These are phyloP conservation scores for Chalciporus chontae DNA, from an alignment of 768 basidiomycete genomes.

Conservation along the genomic window DNA sequence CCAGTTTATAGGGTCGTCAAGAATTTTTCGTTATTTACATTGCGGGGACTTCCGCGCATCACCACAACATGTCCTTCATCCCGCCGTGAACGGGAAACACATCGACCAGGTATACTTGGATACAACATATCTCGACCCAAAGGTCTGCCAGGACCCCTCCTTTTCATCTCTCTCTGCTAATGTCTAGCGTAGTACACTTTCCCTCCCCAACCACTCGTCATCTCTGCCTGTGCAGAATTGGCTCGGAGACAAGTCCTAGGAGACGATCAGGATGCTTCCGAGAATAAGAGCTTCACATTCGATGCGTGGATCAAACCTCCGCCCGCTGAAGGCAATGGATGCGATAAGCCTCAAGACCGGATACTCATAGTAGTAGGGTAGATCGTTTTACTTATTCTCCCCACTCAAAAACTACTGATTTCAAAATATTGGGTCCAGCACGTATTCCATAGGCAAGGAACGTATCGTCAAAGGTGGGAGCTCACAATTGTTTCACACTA, in stretches of 20 bases:
- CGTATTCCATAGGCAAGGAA: constrained; percentile 97
- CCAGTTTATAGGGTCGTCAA: constrained; percentile 62
- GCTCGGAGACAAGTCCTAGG: constrained; percentile 55
- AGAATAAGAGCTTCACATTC: constrained; percentile 37
- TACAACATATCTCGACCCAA: constrained; percentile 92
- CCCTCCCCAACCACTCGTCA: constrained; percentile 91
- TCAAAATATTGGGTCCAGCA: constrained; percentile 48
- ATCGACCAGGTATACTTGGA: constrained; percentile 92
- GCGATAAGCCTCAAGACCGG: constrained; percentile 38
- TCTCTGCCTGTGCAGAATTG: constrained; percentile 87
- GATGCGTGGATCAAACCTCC: constrained; percentile 46
- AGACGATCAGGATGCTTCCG: constrained; percentile 21
- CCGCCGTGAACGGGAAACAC: constrained; percentile 72
- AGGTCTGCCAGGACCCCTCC: constrained; percentile 38
- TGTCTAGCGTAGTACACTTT: constrained; percentile 70
- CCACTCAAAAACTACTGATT: not conserved
- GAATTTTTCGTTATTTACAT: constrained; percentile 84
- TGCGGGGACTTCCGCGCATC: constrained; percentile 94
- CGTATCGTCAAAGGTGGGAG: constrained; percentile 86
- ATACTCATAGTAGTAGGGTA: constrained; percentile 74
- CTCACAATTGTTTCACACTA: not conserved
- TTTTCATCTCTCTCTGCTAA: constrained; percentile 1
- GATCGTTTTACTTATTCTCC: constrained; percentile 6
- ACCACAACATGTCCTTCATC: constrained; percentile 83
- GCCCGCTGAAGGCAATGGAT: constrained; percentile 23